Evolutionary conservation across 179 eudicot species (phyloP).

Genomic region (Beta corolliflora): DNA sequence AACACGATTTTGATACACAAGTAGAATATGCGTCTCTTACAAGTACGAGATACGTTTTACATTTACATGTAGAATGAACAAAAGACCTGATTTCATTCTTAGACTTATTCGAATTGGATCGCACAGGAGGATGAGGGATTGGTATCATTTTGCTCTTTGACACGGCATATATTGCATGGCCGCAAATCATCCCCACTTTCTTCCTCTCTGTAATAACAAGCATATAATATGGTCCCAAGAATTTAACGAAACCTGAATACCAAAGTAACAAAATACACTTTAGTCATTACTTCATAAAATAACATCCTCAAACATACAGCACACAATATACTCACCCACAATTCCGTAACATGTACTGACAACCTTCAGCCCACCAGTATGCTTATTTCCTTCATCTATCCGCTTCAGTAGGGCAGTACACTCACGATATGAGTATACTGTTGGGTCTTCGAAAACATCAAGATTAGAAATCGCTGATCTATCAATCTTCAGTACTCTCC

Average conservation of each 20-base stretch:
- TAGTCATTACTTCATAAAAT: conserved; percentile 9
- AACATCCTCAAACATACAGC: conserved; percentile 8
- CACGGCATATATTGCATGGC: conserved; percentile 82
- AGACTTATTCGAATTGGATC: conserved; percentile 65
- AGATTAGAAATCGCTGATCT: conserved; percentile 76
- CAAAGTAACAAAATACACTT: conserved; percentile 10
- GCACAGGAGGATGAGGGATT: conserved; percentile 69
- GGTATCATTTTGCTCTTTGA: conserved; percentile 86
- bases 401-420: conserved; percentile 66
- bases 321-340: conserved; percentile 61
- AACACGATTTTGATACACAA: conserved; percentile 38
- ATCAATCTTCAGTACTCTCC: conserved; percentile 91
- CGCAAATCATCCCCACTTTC: conserved; percentile 81
- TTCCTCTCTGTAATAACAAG: conserved; percentile 86
- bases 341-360: conserved; percentile 88
- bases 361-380: conserved; percentile 84
- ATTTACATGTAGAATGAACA: conserved; percentile 76
- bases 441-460: conserved; percentile 70
- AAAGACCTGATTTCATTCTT: conserved; percentile 97
- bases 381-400: conserved; percentile 86
- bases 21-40: conserved; percentile 36
- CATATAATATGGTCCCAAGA: conserved; percentile 95
- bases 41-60: conserved; percentile 55
- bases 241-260: conserved; percentile 76
- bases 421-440: conserved; percentile 65